Percentiles rank a stretch among this genome's conserved stretches.
phyloP scores from a whole-genome alignment of 2,329 filamentous ascomycete species.

The Cordyceps fumosorosea region DNA sequence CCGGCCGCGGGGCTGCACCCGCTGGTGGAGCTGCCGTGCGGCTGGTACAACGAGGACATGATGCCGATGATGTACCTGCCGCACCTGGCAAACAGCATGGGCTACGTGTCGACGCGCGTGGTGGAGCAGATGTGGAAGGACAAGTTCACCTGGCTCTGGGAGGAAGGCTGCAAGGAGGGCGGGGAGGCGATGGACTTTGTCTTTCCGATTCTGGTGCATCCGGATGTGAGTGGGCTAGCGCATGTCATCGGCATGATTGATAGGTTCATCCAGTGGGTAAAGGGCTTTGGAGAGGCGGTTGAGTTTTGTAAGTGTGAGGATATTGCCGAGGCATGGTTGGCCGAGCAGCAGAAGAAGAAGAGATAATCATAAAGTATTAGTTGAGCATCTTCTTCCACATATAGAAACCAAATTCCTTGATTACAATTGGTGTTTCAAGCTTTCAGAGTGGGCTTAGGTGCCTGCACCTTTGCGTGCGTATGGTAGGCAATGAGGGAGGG shows the following conservation, averaged over 20 bases:
- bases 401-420: no score
- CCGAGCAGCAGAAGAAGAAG: not conserved
- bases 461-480: no score
- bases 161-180: not conserved
- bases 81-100: not conserved
- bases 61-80: not conserved
- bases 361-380: no score
- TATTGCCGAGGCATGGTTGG: not conserved
- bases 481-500: no score
- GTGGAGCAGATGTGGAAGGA: not conserved
- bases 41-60: not conserved
- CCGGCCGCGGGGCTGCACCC: not conserved
- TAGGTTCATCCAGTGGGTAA: not conserved
- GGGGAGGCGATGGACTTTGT: not conserved
- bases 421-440: not conserved
- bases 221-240: not conserved
- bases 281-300: not conserved
- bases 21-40: not conserved
- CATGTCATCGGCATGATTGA: not conserved
- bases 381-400: no score
- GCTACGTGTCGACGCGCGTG: not conserved
- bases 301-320: not conserved
- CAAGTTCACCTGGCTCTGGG: not conserved
- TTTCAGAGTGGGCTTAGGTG: not conserved
- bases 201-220: not conserved